phyloP scores from a whole-genome alignment of 768 basidiomycete genomes.

The Neoboletus magnificus region DNA sequence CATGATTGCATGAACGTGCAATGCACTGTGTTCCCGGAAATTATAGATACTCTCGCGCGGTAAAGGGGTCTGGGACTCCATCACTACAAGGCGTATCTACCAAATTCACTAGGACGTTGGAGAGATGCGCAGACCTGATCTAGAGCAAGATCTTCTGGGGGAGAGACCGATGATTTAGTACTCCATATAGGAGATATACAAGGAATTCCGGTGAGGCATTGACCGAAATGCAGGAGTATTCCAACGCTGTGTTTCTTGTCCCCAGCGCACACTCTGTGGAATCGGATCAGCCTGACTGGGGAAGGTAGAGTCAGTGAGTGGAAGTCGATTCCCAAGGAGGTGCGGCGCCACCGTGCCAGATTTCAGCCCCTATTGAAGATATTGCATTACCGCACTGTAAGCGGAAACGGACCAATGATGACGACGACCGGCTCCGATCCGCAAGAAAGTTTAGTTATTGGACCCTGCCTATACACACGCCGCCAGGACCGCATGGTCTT shows the following conservation, averaged over 20 bases:
- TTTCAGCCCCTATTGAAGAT: neutral
- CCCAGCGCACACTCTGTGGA: neutral
- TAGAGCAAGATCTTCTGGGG: neutral
- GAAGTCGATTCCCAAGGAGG: conserved; percentile 5
- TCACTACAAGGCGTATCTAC: neutral
- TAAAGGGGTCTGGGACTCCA: neutral
- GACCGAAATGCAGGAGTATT: neutral
- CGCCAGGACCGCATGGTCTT: neutral
- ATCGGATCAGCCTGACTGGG: neutral
- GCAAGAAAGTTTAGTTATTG: conserved; percentile 9
- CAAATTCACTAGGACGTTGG: neutral
- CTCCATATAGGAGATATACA: neutral
- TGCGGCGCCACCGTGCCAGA: neutral
- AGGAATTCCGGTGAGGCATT: conserved; percentile 4
- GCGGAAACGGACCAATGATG: neutral
- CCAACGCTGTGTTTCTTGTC: conserved; percentile 5
- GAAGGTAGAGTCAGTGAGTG: neutral
- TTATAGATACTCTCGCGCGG: neutral
- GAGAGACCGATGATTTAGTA: neutral
- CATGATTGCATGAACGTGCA: neutral
- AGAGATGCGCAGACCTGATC: no score
- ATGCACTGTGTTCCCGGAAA: neutral
- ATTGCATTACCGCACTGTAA: neutral
- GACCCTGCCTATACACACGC: neutral
- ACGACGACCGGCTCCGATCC: conserved; percentile 5